Evolutionary conservation across 2,329 filamentous ascomycete species (phyloP).

Genomic region (Paecilomyces niveus): DNA sequence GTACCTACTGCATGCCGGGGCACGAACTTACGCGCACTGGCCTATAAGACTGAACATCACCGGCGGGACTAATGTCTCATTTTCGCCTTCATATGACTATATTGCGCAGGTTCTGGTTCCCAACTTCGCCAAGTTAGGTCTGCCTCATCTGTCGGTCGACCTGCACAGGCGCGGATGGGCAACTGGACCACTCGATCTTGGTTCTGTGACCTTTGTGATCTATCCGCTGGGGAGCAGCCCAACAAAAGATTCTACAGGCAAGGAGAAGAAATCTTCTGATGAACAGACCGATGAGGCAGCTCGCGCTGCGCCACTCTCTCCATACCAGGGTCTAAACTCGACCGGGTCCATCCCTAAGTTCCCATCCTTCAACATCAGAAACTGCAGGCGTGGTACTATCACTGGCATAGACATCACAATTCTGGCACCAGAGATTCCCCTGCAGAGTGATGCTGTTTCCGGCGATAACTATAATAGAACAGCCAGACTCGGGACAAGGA

Average conservation of each 20-base stretch:
- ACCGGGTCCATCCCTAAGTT: slow-evolving; percentile 10
- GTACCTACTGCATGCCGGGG: slow-evolving; percentile 44
- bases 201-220: slow-evolving; percentile 44
- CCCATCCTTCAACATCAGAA: slow-evolving; percentile 24
- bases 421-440: slow-evolving; percentile 25
- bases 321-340: neutral
- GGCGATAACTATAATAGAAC: neutral
- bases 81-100: slow-evolving; percentile 51
- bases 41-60: slow-evolving; percentile 39
- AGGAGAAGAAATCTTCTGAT: neutral
- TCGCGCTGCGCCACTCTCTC: neutral
- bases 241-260: neutral
- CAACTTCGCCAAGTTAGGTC: slow-evolving; percentile 44
- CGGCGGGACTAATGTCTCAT: slow-evolving; percentile 53
- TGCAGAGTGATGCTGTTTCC: slow-evolving; percentile 1
- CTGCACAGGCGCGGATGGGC: slow-evolving; percentile 50
- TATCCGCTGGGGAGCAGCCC: slow-evolving; percentile 26
- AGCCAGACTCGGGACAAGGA: neutral
- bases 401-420: slow-evolving; percentile 32
- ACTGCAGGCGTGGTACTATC: slow-evolving; percentile 21
- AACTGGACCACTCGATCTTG: slow-evolving; percentile 38
- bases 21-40: slow-evolving; percentile 3
- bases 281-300: neutral
- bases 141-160: slow-evolving; percentile 38
- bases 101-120: slow-evolving; percentile 49